These are phyloP conservation scores for Clohesyomyces aquaticus DNA, from an alignment of 495 filamentous ascomycete genomes.

Conservation along the genomic window DNA sequence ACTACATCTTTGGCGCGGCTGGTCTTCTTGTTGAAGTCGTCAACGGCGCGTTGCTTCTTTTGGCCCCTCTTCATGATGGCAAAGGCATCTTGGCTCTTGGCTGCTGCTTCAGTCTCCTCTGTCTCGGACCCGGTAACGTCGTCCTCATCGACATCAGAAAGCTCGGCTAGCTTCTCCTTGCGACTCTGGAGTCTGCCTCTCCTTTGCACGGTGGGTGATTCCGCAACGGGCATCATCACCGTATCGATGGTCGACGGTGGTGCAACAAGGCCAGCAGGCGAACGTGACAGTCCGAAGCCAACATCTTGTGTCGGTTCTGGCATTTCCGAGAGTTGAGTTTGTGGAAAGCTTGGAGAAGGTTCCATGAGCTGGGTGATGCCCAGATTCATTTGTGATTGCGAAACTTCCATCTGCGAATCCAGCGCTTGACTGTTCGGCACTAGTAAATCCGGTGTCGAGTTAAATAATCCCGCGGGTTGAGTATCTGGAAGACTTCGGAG, in stretches of 20 bases:
- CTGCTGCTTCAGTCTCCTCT: constrained; percentile 41
- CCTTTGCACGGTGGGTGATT: constrained; percentile 64
- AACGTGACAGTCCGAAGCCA: constrained; percentile 69
- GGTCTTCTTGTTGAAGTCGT: constrained; percentile 78
- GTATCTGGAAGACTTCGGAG: constrained; percentile 57
- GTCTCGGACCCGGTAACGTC: constrained; percentile 36
- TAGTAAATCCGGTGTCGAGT: constrained; percentile 44
- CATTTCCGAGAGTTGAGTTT: constrained; percentile 64
- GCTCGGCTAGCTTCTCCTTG: constrained; percentile 33
- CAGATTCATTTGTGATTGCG: constrained; percentile 25
- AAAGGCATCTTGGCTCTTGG: constrained; percentile 67
- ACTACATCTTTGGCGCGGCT: constrained; percentile 87
- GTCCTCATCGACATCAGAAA: constrained; percentile 51
- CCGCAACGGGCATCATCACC: constrained; percentile 57
- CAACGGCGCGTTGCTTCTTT: constrained; percentile 54
- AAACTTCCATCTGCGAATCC: constrained; percentile 11
- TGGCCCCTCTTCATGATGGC: constrained; percentile 73
- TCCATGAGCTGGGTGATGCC: constrained; percentile 27
- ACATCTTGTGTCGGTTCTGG: constrained; percentile 85
- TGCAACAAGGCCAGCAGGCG: constrained; percentile 54
- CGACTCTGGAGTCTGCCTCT: constrained; percentile 64
- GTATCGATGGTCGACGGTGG: constrained; percentile 75
- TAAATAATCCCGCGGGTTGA: constrained; percentile 40
- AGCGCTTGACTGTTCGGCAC: constrained; percentile 65
- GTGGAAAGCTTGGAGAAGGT: constrained; percentile 34